Evolutionary conservation across 2,329 filamentous ascomycete species (phyloP), one percentile per base, ranked within the genome.

Genomic region (Cladophialophora carrionii): DNA sequence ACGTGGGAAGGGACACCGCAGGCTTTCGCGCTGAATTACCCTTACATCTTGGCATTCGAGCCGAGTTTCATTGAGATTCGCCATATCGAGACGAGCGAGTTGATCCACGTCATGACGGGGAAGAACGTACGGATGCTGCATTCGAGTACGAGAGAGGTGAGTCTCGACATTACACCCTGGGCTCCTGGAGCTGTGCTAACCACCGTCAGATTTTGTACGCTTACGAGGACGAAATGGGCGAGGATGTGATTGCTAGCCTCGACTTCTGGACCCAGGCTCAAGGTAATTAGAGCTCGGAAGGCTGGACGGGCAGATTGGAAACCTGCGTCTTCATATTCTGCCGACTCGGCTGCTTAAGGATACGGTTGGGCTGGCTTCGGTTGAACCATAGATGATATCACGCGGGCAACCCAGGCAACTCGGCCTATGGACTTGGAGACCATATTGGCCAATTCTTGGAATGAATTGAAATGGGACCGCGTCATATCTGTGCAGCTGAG

Each of bases 91-190:
- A 96, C 89, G 58, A 92, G 92, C 70, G 91, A 92, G 66, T 76
- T 90, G 76, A 92, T 98, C 69, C 93, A 97, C 76, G 96, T 99
- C 73, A 90, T 98, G 76, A 96, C 93, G 64, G 92, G 93, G 74
- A 96, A 92, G 84, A 97, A 96, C 75, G 96, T 97, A 73, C 88
- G 95, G 74, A 97, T 98, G 92, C 83, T 99, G 71, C 95, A 99
- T 80, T 94, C 92, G 76, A 96, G 92, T 73, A 96, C 94, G 65
- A 88, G 96, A 82, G 95, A 99, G 88, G 95, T 96, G 81, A 80
- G 86, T 77, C n/a, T 17, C 37, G n/a, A n/a, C 17, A n/a, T n/a
- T 17, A 14, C 37, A 8, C n/a, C 37, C 74, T 51, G 61, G 41
- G 26, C 29, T 57, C 32, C 43, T 24, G 55, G 9, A 24, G 22